These are phyloP conservation scores for Beta lomatogona DNA, from an alignment of 179 eudicot species.

Conservation along the genomic window DNA sequence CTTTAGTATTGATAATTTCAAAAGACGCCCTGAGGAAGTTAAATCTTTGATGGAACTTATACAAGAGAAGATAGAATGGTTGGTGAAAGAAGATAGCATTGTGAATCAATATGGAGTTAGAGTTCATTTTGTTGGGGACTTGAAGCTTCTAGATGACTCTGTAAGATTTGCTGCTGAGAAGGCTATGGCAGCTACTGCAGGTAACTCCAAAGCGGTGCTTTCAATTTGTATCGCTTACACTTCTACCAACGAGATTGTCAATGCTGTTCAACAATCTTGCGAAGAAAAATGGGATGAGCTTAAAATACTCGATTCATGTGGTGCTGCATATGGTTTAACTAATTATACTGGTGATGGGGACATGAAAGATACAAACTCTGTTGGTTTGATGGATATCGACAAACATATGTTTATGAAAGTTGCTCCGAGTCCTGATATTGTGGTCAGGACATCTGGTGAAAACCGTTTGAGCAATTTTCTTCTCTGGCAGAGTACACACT, in stretches of 20 bases:
- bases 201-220: slow-evolving; percentile 56
- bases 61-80: slow-evolving; percentile 60
- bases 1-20: slow-evolving; percentile 80
- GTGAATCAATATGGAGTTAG: slow-evolving; percentile 63
- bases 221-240: slow-evolving; percentile 70
- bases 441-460: slow-evolving; percentile 76
- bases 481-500: slow-evolving; percentile 60
- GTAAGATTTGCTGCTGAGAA: slow-evolving; percentile 64
- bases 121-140: slow-evolving; percentile 66
- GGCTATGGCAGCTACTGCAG: slow-evolving; percentile 61
- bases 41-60: slow-evolving; percentile 63
- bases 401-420: slow-evolving; percentile 54
- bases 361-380: slow-evolving; percentile 12
- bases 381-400: slow-evolving; percentile 49
- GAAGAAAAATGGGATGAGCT: slow-evolving; percentile 51
- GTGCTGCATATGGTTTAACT: slow-evolving; percentile 27
- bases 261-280: slow-evolving; percentile 59
- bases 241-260: slow-evolving; percentile 67
- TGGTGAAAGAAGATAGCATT: slow-evolving; percentile 57
- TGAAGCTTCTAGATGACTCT: slow-evolving; percentile 49
- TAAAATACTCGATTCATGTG: slow-evolving; percentile 21
- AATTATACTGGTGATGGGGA: slow-evolving; percentile 11
- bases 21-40: slow-evolving; percentile 69
- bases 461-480: slow-evolving; percentile 79
- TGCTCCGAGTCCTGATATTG: slow-evolving; percentile 63